Evolutionary conservation across 1,284 basidiomycete genomes (phyloP).

Genomic region (Rugosomyces carneus): DNA sequence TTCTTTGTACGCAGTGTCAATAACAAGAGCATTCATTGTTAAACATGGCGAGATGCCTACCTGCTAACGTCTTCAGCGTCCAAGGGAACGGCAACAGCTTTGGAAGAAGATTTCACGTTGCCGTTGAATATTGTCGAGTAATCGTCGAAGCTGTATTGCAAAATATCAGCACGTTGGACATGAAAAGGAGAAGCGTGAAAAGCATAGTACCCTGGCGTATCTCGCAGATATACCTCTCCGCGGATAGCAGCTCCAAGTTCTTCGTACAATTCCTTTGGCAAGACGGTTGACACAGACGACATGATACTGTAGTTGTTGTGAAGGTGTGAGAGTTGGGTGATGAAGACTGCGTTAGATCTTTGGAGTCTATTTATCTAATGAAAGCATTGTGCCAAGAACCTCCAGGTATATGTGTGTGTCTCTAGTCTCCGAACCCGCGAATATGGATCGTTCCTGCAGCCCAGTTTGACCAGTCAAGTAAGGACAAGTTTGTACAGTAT

Average conservation of each 20-base stretch:
- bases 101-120: conserved; percentile 54
- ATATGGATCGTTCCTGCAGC: background rate
- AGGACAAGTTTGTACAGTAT: too few species aligned
- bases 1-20: conserved; percentile 32
- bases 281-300: conserved; percentile 1
- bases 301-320: conserved; percentile 2
- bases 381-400: background rate
- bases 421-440: conserved; percentile 4
- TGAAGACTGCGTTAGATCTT: background rate
- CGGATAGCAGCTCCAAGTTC: conserved; percentile 40
- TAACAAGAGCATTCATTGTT: conserved; percentile 2
- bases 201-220: conserved; percentile 36
- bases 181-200: conserved; percentile 3
- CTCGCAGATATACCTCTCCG: conserved; percentile 41
- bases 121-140: conserved; percentile 74
- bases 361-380: conserved; percentile 1
- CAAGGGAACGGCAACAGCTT: conserved; percentile 61
- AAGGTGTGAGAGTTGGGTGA: background rate
- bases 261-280: conserved; percentile 26
- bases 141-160: conserved; percentile 46
- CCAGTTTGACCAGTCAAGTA: background rate
- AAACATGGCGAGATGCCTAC: conserved; percentile 33
- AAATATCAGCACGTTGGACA: conserved; percentile 1
- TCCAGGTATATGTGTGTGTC: background rate
- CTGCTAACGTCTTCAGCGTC: conserved; percentile 72